Evolutionary conservation across 768 basidiomycete genomes (phyloP), one percentile per base, ranked within the genome.

Genomic region (Rhodosporidiobolus odoratus): DNA sequence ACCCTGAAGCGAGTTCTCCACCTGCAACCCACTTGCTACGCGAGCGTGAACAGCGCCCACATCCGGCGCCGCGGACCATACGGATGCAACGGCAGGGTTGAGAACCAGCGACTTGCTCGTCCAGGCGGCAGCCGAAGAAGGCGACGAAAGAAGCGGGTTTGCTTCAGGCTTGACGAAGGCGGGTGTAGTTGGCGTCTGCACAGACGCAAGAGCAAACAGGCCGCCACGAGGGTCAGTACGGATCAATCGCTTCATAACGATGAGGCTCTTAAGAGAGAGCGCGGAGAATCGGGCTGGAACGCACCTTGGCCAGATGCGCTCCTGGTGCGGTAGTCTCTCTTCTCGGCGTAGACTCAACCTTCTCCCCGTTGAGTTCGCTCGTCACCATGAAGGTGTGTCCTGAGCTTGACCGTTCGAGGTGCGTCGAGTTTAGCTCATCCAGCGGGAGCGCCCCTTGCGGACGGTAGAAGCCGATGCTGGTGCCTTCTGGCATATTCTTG

Each of bases 1-100:
- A 25, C 87, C 88, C 77, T 91, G 87, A 67, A 94, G 80, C 3
- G 91, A 92, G 78, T 93, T 94, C 32, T 88, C 83, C 15, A 85
- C 82, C 67, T 87, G 85, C 41, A 84, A 79, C 62, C 84, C 85
- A 32, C 68, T 65, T 45, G 60, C 62, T 5, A 45, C 19, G 6
- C 73, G 68, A 3, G 62, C 58, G 54, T 67, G 73, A 1, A 65
- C 66, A 34, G 52, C 59, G 15, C 35, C n/a, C 40, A 70, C 68
- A n/a, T 56, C 58, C 0, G 68, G 65, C 2, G 68, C 35, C 4
- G 68, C 62, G 5, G 73, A 69, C 73, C 73, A 74, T 12, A 74
- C 73, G 1, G 73, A 74, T 1, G 73, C 48, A 1, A 65, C 73
- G 1, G 65, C 65, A 32, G 73, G 73, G 35, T 74, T 58, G 43